A percentile compares a stretch with the other conserved stretches of the same genome.
Conservation (phyloP, 768 basidiomycete species). For the Tulasnella sp. region DNA sequence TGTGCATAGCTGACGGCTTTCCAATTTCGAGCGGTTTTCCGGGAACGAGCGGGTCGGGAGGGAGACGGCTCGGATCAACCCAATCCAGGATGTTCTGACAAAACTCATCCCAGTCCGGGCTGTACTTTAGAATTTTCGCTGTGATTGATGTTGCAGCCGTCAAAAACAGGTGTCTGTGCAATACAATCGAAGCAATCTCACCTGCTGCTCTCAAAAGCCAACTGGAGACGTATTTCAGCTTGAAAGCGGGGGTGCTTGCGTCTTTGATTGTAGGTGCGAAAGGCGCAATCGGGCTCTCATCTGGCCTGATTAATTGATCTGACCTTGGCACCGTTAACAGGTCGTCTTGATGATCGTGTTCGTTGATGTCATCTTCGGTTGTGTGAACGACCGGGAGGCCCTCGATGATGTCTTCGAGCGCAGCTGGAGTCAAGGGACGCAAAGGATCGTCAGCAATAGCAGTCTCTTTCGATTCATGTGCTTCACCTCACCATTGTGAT, state of each 20-base stretch:
- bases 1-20: neutral
- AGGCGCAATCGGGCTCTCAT: no score
- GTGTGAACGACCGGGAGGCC: neutral
- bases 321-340: neutral
- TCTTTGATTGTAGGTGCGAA: no score
- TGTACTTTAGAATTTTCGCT: neutral
- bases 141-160: neutral
- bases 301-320: neutral
- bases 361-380: no score
- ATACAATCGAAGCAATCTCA: neutral
- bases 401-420: neutral
- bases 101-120: neutral
- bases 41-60: neutral
- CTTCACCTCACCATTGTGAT: neutral
- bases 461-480: no score
- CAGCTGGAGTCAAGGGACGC: neutral
- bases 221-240: no score
- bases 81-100: neutral
- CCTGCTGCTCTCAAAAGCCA: neutral
- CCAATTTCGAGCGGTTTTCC: neutral
- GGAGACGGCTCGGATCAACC: neutral
- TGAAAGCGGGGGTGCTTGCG: no score
- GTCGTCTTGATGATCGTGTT: neutral
- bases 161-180: neutral
- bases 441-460: neutral